These are phyloP conservation scores for Trametes versicolor DNA, from an alignment of 1,284 basidiomycete genomes.

Conservation along the genomic window DNA sequence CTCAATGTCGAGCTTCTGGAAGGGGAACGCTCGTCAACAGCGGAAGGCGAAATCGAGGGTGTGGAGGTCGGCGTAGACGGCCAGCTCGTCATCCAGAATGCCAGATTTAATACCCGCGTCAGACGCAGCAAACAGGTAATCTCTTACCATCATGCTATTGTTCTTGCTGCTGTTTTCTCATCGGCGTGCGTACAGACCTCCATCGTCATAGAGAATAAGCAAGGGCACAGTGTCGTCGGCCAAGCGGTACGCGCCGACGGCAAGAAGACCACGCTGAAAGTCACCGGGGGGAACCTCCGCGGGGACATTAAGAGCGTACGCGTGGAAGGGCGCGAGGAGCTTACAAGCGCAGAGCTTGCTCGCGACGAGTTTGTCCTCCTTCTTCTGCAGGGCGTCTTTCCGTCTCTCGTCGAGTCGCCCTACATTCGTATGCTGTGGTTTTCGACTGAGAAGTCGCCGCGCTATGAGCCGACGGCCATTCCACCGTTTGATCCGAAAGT, in stretches of 20 bases:
- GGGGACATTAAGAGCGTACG: slow-evolving; percentile 10
- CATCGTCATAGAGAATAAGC: slow-evolving; percentile 10
- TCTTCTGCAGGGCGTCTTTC: slow-evolving; percentile 1
- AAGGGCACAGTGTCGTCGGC: slow-evolving; percentile 1
- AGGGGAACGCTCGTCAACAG: slow-evolving; percentile 36
- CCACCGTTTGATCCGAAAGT: neutral
- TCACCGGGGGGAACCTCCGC: neutral
- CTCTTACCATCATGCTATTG: neutral
- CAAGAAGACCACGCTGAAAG: neutral
- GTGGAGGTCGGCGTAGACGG: slow-evolving; percentile 12
- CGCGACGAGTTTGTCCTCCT: slow-evolving; percentile 26
- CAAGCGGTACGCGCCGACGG: neutral
- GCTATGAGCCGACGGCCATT: neutral
- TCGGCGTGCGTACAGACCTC: slow-evolving; percentile 6
- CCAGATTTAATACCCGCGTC: slow-evolving; percentile 40
- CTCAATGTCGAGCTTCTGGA: slow-evolving; percentile 36
- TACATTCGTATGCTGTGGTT: slow-evolving; percentile 19
- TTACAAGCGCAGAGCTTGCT: slow-evolving; percentile 25
- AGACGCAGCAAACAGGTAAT: slow-evolving; percentile 31
- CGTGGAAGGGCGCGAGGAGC: slow-evolving; percentile 28
- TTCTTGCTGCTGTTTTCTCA: neutral
- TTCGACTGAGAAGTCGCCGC: slow-evolving; percentile 5
- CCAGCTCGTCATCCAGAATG: slow-evolving; percentile 28
- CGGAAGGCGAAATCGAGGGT: slow-evolving; percentile 39
- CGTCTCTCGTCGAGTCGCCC: neutral